A percentile compares a stretch with the other conserved stretches of the same genome.
Evolutionary conservation across 2,329 filamentous ascomycete species (phyloP).

Genomic region (Aspergillus chevalieri): DNA sequence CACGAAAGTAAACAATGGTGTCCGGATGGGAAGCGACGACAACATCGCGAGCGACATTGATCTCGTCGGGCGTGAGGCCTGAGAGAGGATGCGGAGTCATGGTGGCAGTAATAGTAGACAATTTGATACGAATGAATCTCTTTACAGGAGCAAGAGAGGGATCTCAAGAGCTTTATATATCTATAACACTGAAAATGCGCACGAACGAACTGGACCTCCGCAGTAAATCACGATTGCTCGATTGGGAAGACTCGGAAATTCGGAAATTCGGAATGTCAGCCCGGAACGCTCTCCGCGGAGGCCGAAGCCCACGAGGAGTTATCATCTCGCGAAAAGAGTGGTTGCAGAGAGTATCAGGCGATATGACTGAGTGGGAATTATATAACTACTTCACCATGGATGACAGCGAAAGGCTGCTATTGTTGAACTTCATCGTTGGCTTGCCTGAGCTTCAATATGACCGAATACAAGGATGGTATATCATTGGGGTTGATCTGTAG

Average conservation of each 20-base stretch:
- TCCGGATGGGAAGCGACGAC: slow-evolving; percentile 23
- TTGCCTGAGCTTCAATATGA: background rate
- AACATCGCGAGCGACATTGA: slow-evolving; percentile 29
- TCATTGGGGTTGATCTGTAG: background rate
- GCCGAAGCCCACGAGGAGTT: background rate
- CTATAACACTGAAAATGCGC: background rate
- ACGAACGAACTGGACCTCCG: too few relatives aligned
- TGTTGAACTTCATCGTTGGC: background rate
- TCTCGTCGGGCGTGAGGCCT: slow-evolving; percentile 29
- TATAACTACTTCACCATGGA: background rate
- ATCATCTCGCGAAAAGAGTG: background rate
- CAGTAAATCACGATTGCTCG: background rate
- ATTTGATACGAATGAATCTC: background rate
- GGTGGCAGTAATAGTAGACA: background rate
- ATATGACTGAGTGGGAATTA: background rate
- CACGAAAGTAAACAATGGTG: slow-evolving; percentile 39
- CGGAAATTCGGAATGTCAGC: background rate
- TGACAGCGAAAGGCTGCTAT: background rate
- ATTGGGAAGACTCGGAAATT: background rate
- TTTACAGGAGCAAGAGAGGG: background rate
- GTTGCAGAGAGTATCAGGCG: background rate
- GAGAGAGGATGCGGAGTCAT: slow-evolving; percentile 29
- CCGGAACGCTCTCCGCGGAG: background rate
- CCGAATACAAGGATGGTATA: background rate
- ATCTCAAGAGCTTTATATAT: background rate